Conservation (phyloP, 2,329 filamentous ascomycete species). For the Trichoderma polysporum region DNA sequence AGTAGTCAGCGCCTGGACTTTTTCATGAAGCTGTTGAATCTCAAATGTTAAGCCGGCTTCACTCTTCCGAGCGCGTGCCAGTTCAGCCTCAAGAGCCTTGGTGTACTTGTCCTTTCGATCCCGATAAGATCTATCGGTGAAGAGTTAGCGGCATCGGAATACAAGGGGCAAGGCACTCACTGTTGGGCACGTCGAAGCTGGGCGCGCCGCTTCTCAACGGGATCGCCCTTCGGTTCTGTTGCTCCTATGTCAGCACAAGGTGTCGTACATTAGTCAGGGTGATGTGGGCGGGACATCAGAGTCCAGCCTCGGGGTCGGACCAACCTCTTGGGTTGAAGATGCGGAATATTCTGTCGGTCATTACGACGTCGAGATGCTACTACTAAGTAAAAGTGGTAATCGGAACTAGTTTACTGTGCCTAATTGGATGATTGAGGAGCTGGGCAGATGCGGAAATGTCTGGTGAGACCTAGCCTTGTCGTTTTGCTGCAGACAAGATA, state of each 20-base stretch:
- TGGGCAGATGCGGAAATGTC: neutral
- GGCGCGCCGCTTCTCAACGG: constrained; percentile 28
- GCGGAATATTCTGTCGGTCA: constrained; percentile 32
- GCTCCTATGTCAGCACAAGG: neutral
- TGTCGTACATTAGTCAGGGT: neutral
- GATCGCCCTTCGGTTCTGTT: constrained; percentile 29
- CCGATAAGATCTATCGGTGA: constrained; percentile 30
- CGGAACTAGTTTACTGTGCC: neutral
- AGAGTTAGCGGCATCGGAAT: neutral
- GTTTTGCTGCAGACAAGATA: neutral
- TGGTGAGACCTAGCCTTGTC: neutral
- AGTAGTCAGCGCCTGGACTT: constrained; percentile 22
- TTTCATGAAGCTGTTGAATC: constrained; percentile 23
- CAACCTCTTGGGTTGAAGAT: constrained; percentile 35
- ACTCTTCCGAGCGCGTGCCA: constrained; percentile 23
- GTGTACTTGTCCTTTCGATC: constrained; percentile 33
- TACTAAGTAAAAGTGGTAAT: neutral
- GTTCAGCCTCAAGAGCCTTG: constrained; percentile 30
- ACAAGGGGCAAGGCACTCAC: constrained; percentile 19
- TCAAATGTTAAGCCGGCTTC: constrained; percentile 28
- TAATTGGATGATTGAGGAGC: constrained; percentile 6
- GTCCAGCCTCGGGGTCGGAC: neutral
- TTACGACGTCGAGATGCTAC: neutral
- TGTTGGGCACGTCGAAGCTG: constrained; percentile 33
- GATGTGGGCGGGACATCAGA: neutral